Percentiles rank a stretch among this genome's conserved stretches.
phyloP scores from a whole-genome alignment of 768 basidiomycete genomes.

The Flagelloscypha sp. region DNA sequence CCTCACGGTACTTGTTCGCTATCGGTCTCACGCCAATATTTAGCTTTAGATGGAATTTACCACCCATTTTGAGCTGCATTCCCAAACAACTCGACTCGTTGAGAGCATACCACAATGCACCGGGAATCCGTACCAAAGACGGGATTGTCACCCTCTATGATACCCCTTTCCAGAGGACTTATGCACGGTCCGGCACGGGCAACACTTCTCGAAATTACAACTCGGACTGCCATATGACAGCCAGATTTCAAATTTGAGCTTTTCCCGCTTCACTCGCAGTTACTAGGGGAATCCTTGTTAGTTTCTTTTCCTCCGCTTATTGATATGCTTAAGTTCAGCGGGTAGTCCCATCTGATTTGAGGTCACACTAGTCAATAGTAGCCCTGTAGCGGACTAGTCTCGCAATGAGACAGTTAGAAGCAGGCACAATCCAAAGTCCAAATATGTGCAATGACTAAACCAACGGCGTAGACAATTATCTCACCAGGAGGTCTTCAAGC shows the following conservation, averaged over 20 bases:
- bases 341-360: slow-evolving; percentile 81
- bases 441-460: no score
- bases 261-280: slow-evolving; percentile 80
- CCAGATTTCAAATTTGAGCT: slow-evolving; percentile 82
- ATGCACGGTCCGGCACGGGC: slow-evolving; percentile 63
- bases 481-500: slow-evolving; percentile 28
- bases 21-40: slow-evolving; percentile 77
- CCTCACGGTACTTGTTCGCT: slow-evolving; percentile 79
- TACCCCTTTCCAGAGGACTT: slow-evolving; percentile 75
- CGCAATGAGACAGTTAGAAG: no score
- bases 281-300: slow-evolving; percentile 86
- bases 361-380: slow-evolving; percentile 41
- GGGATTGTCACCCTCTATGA: slow-evolving; percentile 74
- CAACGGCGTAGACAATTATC: slow-evolving; percentile 44
- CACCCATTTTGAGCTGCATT: slow-evolving; percentile 80
- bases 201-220: slow-evolving; percentile 76
- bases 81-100: slow-evolving; percentile 80
- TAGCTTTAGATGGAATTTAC: slow-evolving; percentile 83
- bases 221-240: slow-evolving; percentile 52
- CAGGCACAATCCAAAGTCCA: no score
- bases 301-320: slow-evolving; percentile 89
- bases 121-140: slow-evolving; percentile 53
- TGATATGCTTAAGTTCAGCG: slow-evolving; percentile 86
- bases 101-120: slow-evolving; percentile 64
- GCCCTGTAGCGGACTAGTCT: no score